Evolutionary conservation across 805 yeast species (phyloP).

Genomic region (Wickerhamomyces pijperi): DNA sequence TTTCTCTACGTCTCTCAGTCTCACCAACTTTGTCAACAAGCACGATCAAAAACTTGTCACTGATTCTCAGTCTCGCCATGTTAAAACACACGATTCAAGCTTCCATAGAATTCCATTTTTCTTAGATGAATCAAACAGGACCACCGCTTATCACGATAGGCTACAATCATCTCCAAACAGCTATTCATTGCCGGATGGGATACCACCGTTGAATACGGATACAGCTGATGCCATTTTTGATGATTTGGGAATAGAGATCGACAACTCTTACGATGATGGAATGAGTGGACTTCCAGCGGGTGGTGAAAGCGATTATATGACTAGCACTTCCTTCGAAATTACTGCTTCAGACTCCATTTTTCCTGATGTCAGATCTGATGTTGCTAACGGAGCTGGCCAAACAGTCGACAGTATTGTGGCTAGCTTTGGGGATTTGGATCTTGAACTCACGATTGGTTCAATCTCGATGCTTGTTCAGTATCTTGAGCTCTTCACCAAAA

Average conservation of each 20-base stretch:
- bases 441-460: constrained; percentile 34
- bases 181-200: constrained; percentile 49
- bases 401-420: constrained; percentile 46
- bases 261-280: constrained; percentile 1
- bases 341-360: constrained; percentile 8
- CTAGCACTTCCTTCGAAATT: too few relatives aligned
- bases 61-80: constrained; percentile 49
- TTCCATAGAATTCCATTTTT: constrained; percentile 73
- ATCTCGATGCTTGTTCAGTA: constrained; percentile 28
- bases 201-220: constrained; percentile 44
- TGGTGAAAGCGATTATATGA: too few relatives aligned
- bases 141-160: constrained; percentile 32
- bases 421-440: constrained; percentile 40
- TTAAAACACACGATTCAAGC: constrained; percentile 68
- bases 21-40: constrained; percentile 51
- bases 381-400: constrained; percentile 26
- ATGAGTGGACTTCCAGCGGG: constrained; percentile 3
- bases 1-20: constrained; percentile 44
- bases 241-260: constrained; percentile 8
- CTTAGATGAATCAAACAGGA: constrained; percentile 38
- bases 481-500: constrained; percentile 22
- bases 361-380: constrained; percentile 11
- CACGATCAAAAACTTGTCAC: constrained; percentile 34
- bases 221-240: constrained; percentile 27
- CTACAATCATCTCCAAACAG: constrained; percentile 48